Evolutionary conservation across 2,329 filamentous ascomycete species (phyloP).

Genomic region (Colletotrichum sidae): DNA sequence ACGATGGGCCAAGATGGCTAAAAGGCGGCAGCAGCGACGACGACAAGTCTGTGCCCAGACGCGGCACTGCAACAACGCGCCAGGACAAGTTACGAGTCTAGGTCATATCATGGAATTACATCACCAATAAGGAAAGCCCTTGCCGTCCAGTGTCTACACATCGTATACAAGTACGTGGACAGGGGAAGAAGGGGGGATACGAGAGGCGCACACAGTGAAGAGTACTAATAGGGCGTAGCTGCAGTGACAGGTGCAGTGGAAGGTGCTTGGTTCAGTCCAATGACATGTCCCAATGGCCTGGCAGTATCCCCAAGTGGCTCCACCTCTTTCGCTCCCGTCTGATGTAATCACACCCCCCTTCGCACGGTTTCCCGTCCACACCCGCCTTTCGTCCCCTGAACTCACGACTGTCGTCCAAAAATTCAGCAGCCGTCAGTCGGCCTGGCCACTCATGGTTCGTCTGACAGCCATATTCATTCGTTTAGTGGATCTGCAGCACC

Average conservation of each 20-base stretch:
- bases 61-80: constrained; percentile 29
- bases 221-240: constrained; percentile 18
- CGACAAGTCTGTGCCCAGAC: constrained; percentile 26
- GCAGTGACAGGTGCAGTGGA: background rate
- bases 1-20: background rate
- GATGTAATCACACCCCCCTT: constrained; percentile 21
- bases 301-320: constrained; percentile 16
- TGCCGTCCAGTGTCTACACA: background rate
- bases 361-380: constrained; percentile 9
- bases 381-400: constrained; percentile 23
- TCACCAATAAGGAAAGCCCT: constrained; percentile 25
- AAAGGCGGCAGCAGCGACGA: constrained; percentile 1
- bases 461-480: constrained; percentile 26
- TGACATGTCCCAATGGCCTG: background rate
- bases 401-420: constrained; percentile 9
- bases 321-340: constrained; percentile 16
- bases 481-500: constrained; percentile 13
- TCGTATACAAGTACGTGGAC: background rate
- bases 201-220: too few relatives aligned
- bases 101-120: constrained; percentile 24
- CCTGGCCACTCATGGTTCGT: constrained; percentile 20
- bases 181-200: constrained; percentile 8
- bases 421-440: constrained; percentile 9
- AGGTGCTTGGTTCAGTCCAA: constrained; percentile 3
- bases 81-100: constrained; percentile 8